Evolutionary conservation across 2,329 filamentous ascomycete species (phyloP), one percentile per base, ranked within the genome.

Genomic region (Colletotrichum sansevieriae): DNA sequence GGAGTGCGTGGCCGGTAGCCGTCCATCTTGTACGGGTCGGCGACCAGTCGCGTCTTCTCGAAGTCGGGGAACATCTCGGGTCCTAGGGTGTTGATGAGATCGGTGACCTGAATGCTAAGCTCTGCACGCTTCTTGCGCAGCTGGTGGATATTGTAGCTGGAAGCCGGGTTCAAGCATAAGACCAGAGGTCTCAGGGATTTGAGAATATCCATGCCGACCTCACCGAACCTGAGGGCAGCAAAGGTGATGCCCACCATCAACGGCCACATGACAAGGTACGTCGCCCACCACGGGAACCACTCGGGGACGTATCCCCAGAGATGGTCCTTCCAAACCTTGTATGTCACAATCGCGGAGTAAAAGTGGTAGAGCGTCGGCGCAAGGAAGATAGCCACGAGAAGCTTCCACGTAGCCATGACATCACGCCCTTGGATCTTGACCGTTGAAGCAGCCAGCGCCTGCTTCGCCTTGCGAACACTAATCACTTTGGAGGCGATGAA

Each of bases 61-160:
- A 97, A 99, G 82, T 99, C 96, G n/a, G 94, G 91, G 82, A 97
- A 99, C 83, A 99, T 91, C 77, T 98, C 95, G 0, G 96, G 96
- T 0, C 96, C 96, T 12, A 99, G 89, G 18, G 92, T 94, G 80
- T 99, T 98, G 84, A 99, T 97, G 54, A 97, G 86, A 3, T 96
- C 90, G 1, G 95, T 97, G 44, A 99, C 94, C 76, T 96, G 88
- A 10, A 88, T 85, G 66, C 93, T 93, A 54, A 99, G 87, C 71
- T 91, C 87, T 29, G 88, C 90, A 61, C 96, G 90, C 70, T 88
- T 86, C 72, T 88, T 82, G 66, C 94, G 90, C 58, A 99, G 87
- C 74, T 91, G 91, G 71, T 93, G 88, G 56, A 99, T 88, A 66
- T 92, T 93, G 81, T 95, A 97, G 78, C 90, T 91, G 1, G 93